Base-by-base conservation (phyloP, 2,329 filamentous ascomycete species). In the Fusarium concolor region DNA sequence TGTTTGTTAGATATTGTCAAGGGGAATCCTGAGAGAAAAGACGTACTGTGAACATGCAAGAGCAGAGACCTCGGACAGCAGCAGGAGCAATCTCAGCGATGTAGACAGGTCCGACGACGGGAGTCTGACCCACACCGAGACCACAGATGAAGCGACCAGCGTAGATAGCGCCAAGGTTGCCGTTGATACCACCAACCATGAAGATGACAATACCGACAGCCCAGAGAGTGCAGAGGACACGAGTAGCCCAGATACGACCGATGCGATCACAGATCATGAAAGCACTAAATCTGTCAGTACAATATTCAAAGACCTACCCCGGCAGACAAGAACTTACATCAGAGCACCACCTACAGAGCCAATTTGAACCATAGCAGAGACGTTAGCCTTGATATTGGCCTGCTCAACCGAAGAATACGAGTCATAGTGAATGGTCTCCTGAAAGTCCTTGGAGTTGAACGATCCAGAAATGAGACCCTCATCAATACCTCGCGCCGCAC, bases 341-440 rank as follows among this genome's bases (percentile, higher is more conserved):
- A 92, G 82, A 29, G 91, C 90, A 42, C 92, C 92, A 6, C 83
- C 88, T 29, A 94, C 90, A 24, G 87, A 91, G 24, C 92, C 92
- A 72, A 94, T 88, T 78, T 94, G 92, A 0, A 94, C 92, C 92
- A 94, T 94, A 46, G 90, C 87, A 3, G 91, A 90, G 56, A 94
- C 90, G 77, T 94, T 94, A 70, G 86, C 89, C 78, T 91, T 89
- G 79, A 90, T 89, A 76, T 92, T 89, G 63, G 90, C 89, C 74
- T 86, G 81, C 45, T 87, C 83, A 6, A 84, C 80, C 0, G 78
- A 71, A 44, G 78, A 81, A 72, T 89, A 88, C 3, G 82, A 80
- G 8, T 81, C 78, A 64, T 89, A 87, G 68, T 87, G 73, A 75
- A 92, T 90, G 33, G 82, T 83, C 1, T 76, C 68, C 69, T 89